Base-by-base conservation (phyloP, 805 yeast species). In the Starmerella stellata region DNA sequence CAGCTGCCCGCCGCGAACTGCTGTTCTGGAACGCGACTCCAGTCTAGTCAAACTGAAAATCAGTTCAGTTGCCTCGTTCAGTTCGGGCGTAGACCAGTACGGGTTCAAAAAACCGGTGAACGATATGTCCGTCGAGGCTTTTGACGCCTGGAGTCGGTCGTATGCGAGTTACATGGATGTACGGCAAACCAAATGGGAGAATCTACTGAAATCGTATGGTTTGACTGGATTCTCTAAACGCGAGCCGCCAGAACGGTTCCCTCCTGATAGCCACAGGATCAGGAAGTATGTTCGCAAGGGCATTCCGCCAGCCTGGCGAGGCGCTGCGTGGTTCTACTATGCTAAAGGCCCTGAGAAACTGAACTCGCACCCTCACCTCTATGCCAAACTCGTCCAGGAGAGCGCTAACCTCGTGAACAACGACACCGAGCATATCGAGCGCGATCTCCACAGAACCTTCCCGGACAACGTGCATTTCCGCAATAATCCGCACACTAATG, bases 281-380 rank as follows among this genome's bases (percentile, higher is more conserved):
- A 77, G 78, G 52, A 68, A 92, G 42, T 75, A 80, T 51, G 72
- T 90, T 11, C 68, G 95, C 40, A 79, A 79, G 54, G 98, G 98
- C 11, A 75, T 87, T 9, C 96, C 98, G 0, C 85, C 94, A 0
- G 95, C 82, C 54, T 87, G 95, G 95, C 64, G 98, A 47, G 98
- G 98, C 1, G 70, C 72, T 47, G 95, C 95, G 1, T 87, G 98
- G 98, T 87, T 90, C 66, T 76, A 74, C 62, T 87, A 80, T 57
- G 93, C 93, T 7, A 74, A 75, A 20, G 98, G 96, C 2, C 68
- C 74, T 39, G 90, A 79, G 38, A 68, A 67, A 47, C 58, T 82
- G 40, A 72, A 69, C 47, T 71, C 72, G 30, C 73, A 85, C 52
- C 62, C 61, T 14, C 94, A 93, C 1, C 67, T 79, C 2, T 90